Percentiles rank a stretch among this genome's conserved stretches.
Evolutionary conservation across 228 moss, liverwort and hornwort species (phyloP).

Genomic region (Sphagnum magellanicum): DNA sequence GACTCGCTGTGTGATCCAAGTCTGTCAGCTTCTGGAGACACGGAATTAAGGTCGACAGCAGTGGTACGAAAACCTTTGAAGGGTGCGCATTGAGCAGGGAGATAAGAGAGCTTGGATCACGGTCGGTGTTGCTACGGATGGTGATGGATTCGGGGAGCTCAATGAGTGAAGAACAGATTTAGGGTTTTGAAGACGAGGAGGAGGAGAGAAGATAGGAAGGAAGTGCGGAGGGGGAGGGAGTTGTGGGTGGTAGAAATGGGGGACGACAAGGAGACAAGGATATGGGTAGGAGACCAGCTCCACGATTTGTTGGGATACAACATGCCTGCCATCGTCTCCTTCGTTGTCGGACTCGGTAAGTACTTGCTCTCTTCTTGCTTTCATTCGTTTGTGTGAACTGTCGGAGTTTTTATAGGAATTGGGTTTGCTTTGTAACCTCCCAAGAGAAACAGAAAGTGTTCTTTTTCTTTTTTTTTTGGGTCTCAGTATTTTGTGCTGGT

Average conservation of each 20-base stretch:
- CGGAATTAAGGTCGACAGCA: too few species aligned
- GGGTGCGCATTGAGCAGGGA: too few species aligned
- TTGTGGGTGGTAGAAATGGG: conserved; percentile 30
- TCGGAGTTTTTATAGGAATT: too few species aligned
- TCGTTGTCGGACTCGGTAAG: conserved; percentile 58
- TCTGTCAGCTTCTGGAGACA: too few species aligned
- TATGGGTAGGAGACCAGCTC: conserved; percentile 78
- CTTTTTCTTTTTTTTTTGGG: too few species aligned
- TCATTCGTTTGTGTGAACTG: neutral
- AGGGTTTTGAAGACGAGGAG: neutral
- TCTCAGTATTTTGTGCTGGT: neutral
- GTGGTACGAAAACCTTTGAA: too few species aligned
- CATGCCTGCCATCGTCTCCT: conserved; percentile 49
- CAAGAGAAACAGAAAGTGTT: neutral
- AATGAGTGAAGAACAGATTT: neutral
- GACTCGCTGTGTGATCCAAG: too few species aligned
- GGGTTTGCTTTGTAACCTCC: neutral
- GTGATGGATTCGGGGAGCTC: too few species aligned
- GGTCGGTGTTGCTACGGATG: too few species aligned
- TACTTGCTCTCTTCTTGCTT: neutral
- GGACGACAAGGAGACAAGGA: conserved; percentile 49
- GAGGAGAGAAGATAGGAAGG: neutral
- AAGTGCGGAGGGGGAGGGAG: neutral
- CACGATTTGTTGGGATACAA: conserved; percentile 54
- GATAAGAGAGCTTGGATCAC: too few species aligned